Evolutionary conservation across 2,329 filamentous ascomycete species (phyloP).

Genomic region (Cercospora canescens): DNA sequence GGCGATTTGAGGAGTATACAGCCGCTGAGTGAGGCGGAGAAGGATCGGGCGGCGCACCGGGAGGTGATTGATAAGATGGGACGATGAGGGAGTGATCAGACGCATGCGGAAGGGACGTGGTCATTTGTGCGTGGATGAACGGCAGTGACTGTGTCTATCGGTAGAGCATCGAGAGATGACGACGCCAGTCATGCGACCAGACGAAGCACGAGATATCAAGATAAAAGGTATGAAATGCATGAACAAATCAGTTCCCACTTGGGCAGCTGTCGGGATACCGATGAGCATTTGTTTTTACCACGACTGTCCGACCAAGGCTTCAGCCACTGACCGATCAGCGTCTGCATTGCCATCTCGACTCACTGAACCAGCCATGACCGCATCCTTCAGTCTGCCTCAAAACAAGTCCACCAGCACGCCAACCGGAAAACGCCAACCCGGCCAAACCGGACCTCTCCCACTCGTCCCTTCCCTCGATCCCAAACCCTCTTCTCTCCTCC

Average conservation of each 20-base stretch:
- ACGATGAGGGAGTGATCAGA: neutral
- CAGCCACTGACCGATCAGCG: neutral
- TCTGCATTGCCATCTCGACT: neutral
- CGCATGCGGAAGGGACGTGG: neutral
- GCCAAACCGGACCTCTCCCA: conserved; percentile 1
- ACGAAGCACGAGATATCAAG: conserved; percentile 1
- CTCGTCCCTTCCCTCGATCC: neutral
- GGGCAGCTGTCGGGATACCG: neutral
- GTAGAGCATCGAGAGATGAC: neutral
- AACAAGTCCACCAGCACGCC: neutral
- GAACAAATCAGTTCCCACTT: neutral
- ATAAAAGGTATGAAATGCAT: conserved; percentile 8
- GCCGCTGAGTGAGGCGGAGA: conserved; percentile 78
- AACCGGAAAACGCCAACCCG: neutral
- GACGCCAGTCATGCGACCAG: neutral
- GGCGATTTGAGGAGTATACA: conserved; percentile 89
- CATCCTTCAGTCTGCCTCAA: neutral
- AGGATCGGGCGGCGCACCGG: conserved; percentile 79
- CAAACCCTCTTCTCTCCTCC: neutral
- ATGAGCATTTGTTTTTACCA: neutral
- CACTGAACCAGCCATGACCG: neutral
- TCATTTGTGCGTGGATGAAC: neutral
- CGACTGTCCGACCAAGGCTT: neutral
- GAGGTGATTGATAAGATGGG: conserved; percentile 73
- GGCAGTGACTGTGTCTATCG: neutral